phyloP scores from a whole-genome alignment of 2,329 filamentous ascomycete species.

The Xylariales sp. region DNA sequence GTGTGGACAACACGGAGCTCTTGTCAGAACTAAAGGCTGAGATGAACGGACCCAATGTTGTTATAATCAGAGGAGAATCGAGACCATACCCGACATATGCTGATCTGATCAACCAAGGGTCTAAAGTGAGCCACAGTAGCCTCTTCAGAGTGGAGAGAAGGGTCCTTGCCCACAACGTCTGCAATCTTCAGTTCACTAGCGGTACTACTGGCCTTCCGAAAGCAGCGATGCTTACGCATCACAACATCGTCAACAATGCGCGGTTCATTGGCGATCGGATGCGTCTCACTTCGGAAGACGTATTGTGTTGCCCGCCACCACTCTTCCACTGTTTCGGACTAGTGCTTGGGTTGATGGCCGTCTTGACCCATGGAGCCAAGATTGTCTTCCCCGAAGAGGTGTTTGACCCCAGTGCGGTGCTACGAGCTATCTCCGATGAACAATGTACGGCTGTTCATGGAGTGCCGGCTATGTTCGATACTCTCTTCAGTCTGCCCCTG shows the following conservation, averaged over 20 bases:
- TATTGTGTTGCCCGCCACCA: constrained; percentile 76
- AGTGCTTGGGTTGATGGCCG: constrained; percentile 68
- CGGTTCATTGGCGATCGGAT: constrained; percentile 71
- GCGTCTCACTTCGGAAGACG: constrained; percentile 60
- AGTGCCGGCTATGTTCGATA: constrained; percentile 81
- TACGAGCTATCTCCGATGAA: constrained; percentile 63
- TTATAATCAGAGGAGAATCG: constrained; percentile 55
- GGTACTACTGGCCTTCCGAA: constrained; percentile 72
- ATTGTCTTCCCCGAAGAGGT: constrained; percentile 72
- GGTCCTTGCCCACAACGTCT: constrained; percentile 61
- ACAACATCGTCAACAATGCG: constrained; percentile 61
- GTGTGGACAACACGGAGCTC: constrained; percentile 57
- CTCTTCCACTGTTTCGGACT: constrained; percentile 85
- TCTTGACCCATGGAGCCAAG: constrained; percentile 69
- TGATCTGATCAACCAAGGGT: constrained; percentile 50
- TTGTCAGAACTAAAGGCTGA: constrained; percentile 48
- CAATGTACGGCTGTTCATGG: constrained; percentile 72
- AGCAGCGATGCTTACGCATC: constrained; percentile 69
- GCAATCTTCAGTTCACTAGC: constrained; percentile 71
- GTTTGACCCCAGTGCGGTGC: constrained; percentile 63
- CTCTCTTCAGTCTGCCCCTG: constrained; percentile 44
- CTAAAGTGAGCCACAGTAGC: constrained; percentile 40
- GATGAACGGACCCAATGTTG: constrained; percentile 42
- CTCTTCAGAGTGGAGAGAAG: constrained; percentile 49
- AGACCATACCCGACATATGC: constrained; percentile 55